Conservation (phyloP, 352 stramenopile species). For the Discostella stelligera region DNA sequence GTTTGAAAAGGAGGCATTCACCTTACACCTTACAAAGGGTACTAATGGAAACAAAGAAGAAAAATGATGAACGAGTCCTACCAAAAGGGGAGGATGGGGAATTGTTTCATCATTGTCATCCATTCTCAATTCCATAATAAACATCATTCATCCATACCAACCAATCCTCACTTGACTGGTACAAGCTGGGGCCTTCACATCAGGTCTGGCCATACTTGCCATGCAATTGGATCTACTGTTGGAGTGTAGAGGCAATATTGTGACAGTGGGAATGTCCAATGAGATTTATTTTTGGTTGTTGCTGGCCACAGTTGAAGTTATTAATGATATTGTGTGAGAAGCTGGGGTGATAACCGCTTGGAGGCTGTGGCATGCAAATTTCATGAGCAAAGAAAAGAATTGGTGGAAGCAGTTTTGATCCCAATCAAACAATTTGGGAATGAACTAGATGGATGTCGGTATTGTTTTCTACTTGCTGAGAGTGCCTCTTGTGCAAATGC, state of each 20-base stretch:
- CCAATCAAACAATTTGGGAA: too few species aligned
- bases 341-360: slow-evolving; percentile 49
- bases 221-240: slow-evolving; percentile 74
- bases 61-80: too few species aligned
- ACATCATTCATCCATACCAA: slow-evolving; percentile 13
- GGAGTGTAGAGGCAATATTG: slow-evolving; percentile 57
- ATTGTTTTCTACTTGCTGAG: too few species aligned
- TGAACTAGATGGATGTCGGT: too few species aligned
- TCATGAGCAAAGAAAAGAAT: slow-evolving; percentile 32
- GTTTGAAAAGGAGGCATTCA: slow-evolving; percentile 65
- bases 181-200: slow-evolving; percentile 70
- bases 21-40: slow-evolving; percentile 17
- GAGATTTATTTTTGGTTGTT: slow-evolving; percentile 69
- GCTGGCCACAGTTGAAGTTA: slow-evolving; percentile 59
- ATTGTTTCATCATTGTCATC: background rate
- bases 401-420: slow-evolving; percentile 24
- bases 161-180: slow-evolving; percentile 26
- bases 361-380: slow-evolving; percentile 58
- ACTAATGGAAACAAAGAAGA: background rate
- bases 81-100: too few species aligned
- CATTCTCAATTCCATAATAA: background rate
- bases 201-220: slow-evolving; percentile 65
- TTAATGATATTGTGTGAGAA: slow-evolving; percentile 78
- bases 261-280: slow-evolving; percentile 68
- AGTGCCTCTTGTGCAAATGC: too few species aligned